Conservation (phyloP, 108 stramenopile genomes). For the Conticribra guillardii region DNA sequence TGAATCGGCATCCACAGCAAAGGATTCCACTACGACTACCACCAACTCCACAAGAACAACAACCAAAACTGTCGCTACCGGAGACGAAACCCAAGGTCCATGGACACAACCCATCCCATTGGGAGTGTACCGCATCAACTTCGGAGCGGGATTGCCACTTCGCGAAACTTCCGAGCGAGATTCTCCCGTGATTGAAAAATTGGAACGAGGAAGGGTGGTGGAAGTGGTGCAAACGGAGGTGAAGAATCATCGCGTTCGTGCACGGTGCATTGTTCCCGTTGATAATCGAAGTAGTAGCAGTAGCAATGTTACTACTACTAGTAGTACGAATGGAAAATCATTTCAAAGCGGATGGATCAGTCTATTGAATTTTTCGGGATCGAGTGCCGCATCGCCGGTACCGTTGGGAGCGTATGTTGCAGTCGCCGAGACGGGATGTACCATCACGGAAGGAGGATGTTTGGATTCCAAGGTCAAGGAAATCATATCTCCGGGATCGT, state of each 20-base stretch:
- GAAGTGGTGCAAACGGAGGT: slow-evolving; percentile 49
- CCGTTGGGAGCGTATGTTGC: slow-evolving; percentile 43
- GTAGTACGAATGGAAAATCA: background rate
- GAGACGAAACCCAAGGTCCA: background rate
- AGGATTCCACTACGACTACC: no score
- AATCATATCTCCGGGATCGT: slow-evolving; percentile 28
- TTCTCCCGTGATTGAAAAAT: slow-evolving; percentile 33
- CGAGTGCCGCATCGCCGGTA: slow-evolving; percentile 33
- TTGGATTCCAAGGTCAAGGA: slow-evolving; percentile 43
- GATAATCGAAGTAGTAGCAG: no score
- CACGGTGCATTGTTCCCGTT: slow-evolving; percentile 30
- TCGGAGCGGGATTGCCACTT: slow-evolving; percentile 23
- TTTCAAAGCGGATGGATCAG: slow-evolving; percentile 46
- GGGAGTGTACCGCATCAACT: slow-evolving; percentile 35
- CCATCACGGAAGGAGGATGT: slow-evolving; percentile 38
- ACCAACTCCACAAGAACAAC: no score
- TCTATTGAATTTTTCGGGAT: slow-evolving; percentile 33
- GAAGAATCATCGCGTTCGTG: slow-evolving; percentile 41
- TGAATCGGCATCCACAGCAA: background rate
- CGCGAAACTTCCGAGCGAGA: slow-evolving; percentile 43
- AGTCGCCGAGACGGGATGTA: slow-evolving; percentile 40
- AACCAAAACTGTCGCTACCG: background rate
- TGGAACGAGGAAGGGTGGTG: slow-evolving; percentile 38
- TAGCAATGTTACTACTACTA: no score
- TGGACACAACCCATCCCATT: slow-evolving; percentile 9